These are phyloP conservation scores for Ascomycota sp. DNA, from an alignment of 2,329 filamentous ascomycete species.

Conservation along the genomic window DNA sequence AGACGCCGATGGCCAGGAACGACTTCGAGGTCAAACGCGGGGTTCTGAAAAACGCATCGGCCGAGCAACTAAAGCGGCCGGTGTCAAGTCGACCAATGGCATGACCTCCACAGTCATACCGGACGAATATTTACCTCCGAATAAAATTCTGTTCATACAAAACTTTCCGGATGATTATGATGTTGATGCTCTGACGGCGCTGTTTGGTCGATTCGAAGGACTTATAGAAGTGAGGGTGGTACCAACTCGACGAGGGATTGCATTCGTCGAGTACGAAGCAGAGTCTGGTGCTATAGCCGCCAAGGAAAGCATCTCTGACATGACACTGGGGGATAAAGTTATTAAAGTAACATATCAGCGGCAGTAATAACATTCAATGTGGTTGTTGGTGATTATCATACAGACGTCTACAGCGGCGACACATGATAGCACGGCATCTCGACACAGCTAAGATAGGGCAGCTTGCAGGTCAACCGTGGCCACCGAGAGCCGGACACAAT, in stretches of 20 bases:
- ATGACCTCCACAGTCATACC: conserved; percentile 36
- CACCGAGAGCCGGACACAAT: neutral
- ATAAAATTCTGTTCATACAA: conserved; percentile 89
- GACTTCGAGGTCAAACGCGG: conserved; percentile 34
- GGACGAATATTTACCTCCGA: conserved; percentile 94
- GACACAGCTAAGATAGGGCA: too few species aligned
- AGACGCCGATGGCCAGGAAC: conserved; percentile 55
- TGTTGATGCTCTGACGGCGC: conserved; percentile 51
- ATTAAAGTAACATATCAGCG: conserved; percentile 95
- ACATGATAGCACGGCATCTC: too few species aligned
- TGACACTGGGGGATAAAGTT: conserved; percentile 51
- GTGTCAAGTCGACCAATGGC: conserved; percentile 45
- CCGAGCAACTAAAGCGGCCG: conserved; percentile 10
- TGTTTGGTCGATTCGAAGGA: conserved; percentile 79
- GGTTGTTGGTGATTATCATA: too few species aligned
- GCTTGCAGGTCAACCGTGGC: neutral
- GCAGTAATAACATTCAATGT: conserved; percentile 28
- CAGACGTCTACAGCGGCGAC: too few species aligned
- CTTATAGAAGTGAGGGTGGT: conserved; percentile 85
- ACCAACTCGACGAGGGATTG: conserved; percentile 67
- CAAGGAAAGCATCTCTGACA: conserved; percentile 79
- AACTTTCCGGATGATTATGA: conserved; percentile 75
- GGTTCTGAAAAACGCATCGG: conserved; percentile 18
- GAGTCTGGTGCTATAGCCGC: conserved; percentile 77
- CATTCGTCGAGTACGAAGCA: conserved; percentile 88